Conservation (phyloP, 164 flowering plant species). For the Vitis riparia region DNA sequence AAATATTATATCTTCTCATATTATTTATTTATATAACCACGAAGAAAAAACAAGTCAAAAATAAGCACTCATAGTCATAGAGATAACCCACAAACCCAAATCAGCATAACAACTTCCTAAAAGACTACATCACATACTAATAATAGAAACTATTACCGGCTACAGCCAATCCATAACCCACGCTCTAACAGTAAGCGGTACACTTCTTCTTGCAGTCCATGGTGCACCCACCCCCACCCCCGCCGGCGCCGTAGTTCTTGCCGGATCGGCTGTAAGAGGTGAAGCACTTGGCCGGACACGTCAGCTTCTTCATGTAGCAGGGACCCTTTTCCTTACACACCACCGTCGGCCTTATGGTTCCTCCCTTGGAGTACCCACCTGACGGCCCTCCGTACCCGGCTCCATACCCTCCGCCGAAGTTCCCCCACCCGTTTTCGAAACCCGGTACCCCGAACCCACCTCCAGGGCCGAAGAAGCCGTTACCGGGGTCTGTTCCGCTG, state of each 20-base stretch:
- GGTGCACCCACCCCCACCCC: slow-evolving; percentile 98
- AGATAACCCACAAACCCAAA: too few species aligned
- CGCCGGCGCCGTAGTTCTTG: slow-evolving; percentile 77
- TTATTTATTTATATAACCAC: too few species aligned
- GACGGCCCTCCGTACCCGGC: slow-evolving; percentile 63
- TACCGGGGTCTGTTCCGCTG: background rate
- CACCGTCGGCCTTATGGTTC: slow-evolving; percentile 52
- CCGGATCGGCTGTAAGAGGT: slow-evolving; percentile 72
- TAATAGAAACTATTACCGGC: background rate
- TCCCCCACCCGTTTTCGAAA: slow-evolving; percentile 38
- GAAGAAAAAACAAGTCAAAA: too few species aligned
- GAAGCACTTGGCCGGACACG: slow-evolving; percentile 89
- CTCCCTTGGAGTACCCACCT: slow-evolving; percentile 64
- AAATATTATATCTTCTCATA: too few species aligned
- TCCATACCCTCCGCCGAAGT: slow-evolving; percentile 75
- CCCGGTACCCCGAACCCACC: slow-evolving; percentile 59
- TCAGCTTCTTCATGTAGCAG: slow-evolving; percentile 71
- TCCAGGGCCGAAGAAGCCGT: slow-evolving; percentile 41
- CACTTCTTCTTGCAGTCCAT: slow-evolving; percentile 89
- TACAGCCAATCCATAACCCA: background rate
- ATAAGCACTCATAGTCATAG: too few species aligned
- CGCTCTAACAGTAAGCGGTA: slow-evolving; percentile 59
- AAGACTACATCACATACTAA: background rate
- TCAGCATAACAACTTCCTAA: background rate
- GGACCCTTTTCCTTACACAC: slow-evolving; percentile 81